Evolutionary conservation across 306 rosid species (phyloP), one percentile per base, ranked within the genome.

Genomic region (Citrullus colocynthis): DNA sequence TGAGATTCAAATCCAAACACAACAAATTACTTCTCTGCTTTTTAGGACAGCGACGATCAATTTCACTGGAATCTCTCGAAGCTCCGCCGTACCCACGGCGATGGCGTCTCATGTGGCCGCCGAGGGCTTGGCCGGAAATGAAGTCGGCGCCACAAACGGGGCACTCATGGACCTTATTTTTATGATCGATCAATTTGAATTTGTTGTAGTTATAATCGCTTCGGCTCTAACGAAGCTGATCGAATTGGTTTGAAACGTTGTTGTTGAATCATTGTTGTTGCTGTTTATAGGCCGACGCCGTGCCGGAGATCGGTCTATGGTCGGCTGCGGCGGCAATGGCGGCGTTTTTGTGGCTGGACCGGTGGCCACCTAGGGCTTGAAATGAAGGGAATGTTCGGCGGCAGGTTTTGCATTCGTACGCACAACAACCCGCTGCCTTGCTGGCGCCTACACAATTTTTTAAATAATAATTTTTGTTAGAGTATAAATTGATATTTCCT

Each of bases 81-180:
- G 88, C 81, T 4, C 85, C 78, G 66, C 83, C 79, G 41, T 6
- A 66, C 0, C 92, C 89, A 2, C 90, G 83, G 1, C 97, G 81
- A 78, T 94, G 98, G 30, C 97, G 86, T 72, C 98, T 79, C 98
- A 94, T 92, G 56, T 94, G 98, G 13, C 98, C 98, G 6, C 98
- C 97, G 7, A 94, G 76, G 4, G 97, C 98, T 51, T 94, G 98
- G 0, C 97, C 98, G 6, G 98, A 94, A 32, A 85, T 86, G 84
- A 94, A 94, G 70, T 87, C 96, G 21, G 96, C 91, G 21, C 97
- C 91, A 58, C 98, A 94, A 32, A 89, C 79, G 1, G 97, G 87
- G 72, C 97, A 94, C 84, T 90, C 96, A 52, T 93, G 98, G 3
- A 91, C 86, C 84, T 91, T 93, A 0, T 24, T 81, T 66, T 9